Evolutionary conservation across 2,329 filamentous ascomycete species (phyloP).

Genomic region (Colletotrichum gigasporum): DNA sequence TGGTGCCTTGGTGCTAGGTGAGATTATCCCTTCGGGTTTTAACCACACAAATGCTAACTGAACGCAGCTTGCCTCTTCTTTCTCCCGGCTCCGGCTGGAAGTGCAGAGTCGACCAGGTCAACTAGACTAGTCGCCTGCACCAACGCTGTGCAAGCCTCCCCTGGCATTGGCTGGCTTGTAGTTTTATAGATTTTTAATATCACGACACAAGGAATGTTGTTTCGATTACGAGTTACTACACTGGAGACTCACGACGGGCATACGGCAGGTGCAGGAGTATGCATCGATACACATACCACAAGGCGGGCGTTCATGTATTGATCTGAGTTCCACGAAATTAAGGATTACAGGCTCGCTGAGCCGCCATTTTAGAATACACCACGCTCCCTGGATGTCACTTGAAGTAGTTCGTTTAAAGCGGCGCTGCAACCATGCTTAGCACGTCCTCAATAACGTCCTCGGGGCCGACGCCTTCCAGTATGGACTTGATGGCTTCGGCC

Average conservation of each 20-base stretch:
- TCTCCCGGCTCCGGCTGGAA: slow-evolving; percentile 87
- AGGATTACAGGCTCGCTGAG: slow-evolving; percentile 9
- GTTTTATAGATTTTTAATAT: slow-evolving; percentile 35
- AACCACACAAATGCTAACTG: slow-evolving; percentile 45
- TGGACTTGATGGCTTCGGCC: slow-evolving; percentile 70
- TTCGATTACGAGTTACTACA: slow-evolving; percentile 26
- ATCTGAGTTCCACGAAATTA: slow-evolving; percentile 16
- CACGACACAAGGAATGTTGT: slow-evolving; percentile 32
- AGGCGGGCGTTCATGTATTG: slow-evolving; percentile 25
- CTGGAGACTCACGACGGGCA: slow-evolving; percentile 15
- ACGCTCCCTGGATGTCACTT: slow-evolving; percentile 2
- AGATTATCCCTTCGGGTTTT: slow-evolving; percentile 43
- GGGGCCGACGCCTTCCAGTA: slow-evolving; percentile 70
- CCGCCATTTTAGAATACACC: slow-evolving; percentile 12
- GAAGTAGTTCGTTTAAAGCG: slow-evolving; percentile 47
- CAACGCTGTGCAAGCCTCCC: slow-evolving; percentile 1
- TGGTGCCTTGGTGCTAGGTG: slow-evolving; percentile 98
- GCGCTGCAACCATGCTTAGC: slow-evolving; percentile 64
- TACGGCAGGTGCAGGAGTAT: slow-evolving; percentile 13
- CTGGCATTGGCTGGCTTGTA: slow-evolving; percentile 24
- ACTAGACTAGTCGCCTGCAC: slow-evolving; percentile 49
- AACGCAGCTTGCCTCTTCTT: slow-evolving; percentile 79
- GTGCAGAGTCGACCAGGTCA: slow-evolving; percentile 83
- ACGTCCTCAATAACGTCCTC: slow-evolving; percentile 75
- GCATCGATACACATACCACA: slow-evolving; percentile 24